A percentile compares a stretch with the other conserved stretches of the same genome.
phyloP scores from a whole-genome alignment of 2,329 filamentous ascomycete genomes.

The Trichoderma sp. region DNA sequence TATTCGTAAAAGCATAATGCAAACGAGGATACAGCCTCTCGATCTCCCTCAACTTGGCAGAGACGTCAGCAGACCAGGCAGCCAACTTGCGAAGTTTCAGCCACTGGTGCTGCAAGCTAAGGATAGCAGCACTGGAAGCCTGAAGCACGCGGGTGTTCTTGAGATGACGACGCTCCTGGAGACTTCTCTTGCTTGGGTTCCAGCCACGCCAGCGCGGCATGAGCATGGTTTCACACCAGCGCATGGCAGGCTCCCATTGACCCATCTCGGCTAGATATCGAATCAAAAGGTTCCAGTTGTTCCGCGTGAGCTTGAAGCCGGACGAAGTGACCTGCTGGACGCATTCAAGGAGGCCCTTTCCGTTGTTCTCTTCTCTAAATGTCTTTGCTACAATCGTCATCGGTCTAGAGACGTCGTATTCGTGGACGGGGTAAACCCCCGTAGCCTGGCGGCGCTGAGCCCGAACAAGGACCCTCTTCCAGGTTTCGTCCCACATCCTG shows the following conservation, averaged over 20 bases:
- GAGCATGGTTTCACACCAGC: constrained; percentile 70
- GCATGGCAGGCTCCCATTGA: constrained; percentile 65
- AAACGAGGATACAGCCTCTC: constrained; percentile 40
- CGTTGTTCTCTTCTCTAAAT: constrained; percentile 40
- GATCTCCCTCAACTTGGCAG: constrained; percentile 39
- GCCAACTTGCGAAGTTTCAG: constrained; percentile 47
- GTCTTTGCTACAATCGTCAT: constrained; percentile 50
- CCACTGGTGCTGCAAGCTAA: constrained; percentile 49
- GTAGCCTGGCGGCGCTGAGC: constrained; percentile 25
- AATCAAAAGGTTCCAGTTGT: constrained; percentile 79
- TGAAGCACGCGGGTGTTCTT: constrained; percentile 35
- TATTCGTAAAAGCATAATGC: constrained; percentile 40
- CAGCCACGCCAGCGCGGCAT: constrained; percentile 80
- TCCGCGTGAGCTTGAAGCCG: constrained; percentile 72
- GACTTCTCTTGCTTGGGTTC: constrained; percentile 33
- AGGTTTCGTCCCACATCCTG: constrained; percentile 63
- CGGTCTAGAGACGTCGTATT: constrained; percentile 52
- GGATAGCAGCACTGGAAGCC: constrained; percentile 41
- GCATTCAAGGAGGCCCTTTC: constrained; percentile 46
- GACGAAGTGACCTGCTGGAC: constrained; percentile 55
- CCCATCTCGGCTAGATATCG: constrained; percentile 61
- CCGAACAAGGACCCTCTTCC: constrained; percentile 48
- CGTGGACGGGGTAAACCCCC: constrained; percentile 44
- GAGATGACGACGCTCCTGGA: constrained; percentile 38
- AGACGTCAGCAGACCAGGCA: constrained; percentile 48